Evolutionary conservation across 2,329 filamentous ascomycete species (phyloP).

Genomic region (Colletotrichum musae): DNA sequence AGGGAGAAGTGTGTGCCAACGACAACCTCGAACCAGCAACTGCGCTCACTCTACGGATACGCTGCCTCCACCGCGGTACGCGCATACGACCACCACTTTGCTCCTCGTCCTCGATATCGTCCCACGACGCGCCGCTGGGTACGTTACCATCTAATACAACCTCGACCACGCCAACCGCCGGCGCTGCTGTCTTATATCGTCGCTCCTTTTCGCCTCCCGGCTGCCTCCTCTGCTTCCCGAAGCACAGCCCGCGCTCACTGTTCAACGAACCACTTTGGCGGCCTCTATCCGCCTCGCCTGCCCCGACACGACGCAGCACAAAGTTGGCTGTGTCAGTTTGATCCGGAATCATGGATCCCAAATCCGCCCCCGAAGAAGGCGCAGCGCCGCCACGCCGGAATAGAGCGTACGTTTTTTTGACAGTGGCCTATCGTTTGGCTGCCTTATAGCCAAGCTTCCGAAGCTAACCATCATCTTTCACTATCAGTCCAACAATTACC

Average conservation of each 20-base stretch:
- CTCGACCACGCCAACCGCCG: constrained; percentile 13
- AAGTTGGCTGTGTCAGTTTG: constrained; percentile 26
- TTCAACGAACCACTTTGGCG: constrained; percentile 21
- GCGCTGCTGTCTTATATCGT: constrained; percentile 9
- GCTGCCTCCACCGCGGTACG: background rate
- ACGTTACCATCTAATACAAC: constrained; percentile 4
- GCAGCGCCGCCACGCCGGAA: constrained; percentile 46
- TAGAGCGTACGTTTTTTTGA: constrained; percentile 54
- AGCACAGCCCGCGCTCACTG: constrained; percentile 31
- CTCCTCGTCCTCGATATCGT: constrained; percentile 20
- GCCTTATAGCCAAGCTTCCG: constrained; percentile 4
- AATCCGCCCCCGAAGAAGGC: constrained; percentile 31
- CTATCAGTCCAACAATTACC: constrained; percentile 65
- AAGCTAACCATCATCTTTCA: constrained; percentile 34
- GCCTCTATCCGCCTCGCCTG: constrained; percentile 18
- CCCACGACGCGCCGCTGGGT: constrained; percentile 12
- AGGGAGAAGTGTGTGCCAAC: constrained; percentile 14
- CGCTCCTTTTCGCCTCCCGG: constrained; percentile 32
- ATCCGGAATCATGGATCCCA: constrained; percentile 34
- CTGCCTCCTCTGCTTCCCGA: constrained; percentile 23
- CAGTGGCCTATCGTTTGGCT: background rate
- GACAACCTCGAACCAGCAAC: background rate
- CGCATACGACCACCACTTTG: background rate
- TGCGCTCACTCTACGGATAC: background rate
- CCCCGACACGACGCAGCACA: constrained; percentile 26